Base-by-base conservation (phyloP, 768 basidiomycete genomes). In the Russula sp. region DNA sequence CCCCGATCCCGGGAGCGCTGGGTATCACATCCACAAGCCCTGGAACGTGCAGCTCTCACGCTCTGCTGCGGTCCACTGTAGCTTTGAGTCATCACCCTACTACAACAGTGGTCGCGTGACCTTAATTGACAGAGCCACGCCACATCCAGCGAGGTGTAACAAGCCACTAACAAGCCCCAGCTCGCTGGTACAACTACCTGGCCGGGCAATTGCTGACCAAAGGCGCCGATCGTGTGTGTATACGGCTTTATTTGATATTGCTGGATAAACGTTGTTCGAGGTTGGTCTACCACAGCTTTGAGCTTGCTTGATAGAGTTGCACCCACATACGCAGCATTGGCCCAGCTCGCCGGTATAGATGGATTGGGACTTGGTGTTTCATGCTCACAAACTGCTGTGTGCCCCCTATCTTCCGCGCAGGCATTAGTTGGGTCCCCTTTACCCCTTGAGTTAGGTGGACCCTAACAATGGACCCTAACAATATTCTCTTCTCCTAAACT, bases 201-300 rank as follows among this genome's bases (percentile, higher is more conserved):
- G n/a, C n/a, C n/a, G 38, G 41, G 41, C 41, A 7, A 20, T 22
- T 14, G 39, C 11, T 16, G 7, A 3, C 3, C 8, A 22, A 49
- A 25, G 32, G 47, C 57, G 16, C 61, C 56, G 61, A 39, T 47
- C 4, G 36, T 7, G 20, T n/a, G n/a, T n/a, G n/a, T n/a, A n/a
- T n/a, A n/a, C 22, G 56, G 61, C 61, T 52, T 49, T 50, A 52
- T 58, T 58, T 29, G 41, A 61, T 13, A 32, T 57, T 20, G 34
- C n/a, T n/a, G n/a, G n/a, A n/a, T n/a, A n/a, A n/a, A n/a, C n/a
- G n/a, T n/a, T n/a, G n/a, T n/a, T n/a, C n/a, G n/a, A n/a, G n/a
- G n/a, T n/a, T n/a, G n/a, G n/a, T n/a, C n/a, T n/a, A n/a, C n/a
- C n/a, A n/a, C n/a, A n/a, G n/a, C n/a, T n/a, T n/a, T n/a, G n/a